Percentiles rank a stretch among this genome's conserved stretches.
These are phyloP conservation scores for Elaeagnus macrophylla DNA, from an alignment of 306 rosid species.

Conservation along the genomic window DNA sequence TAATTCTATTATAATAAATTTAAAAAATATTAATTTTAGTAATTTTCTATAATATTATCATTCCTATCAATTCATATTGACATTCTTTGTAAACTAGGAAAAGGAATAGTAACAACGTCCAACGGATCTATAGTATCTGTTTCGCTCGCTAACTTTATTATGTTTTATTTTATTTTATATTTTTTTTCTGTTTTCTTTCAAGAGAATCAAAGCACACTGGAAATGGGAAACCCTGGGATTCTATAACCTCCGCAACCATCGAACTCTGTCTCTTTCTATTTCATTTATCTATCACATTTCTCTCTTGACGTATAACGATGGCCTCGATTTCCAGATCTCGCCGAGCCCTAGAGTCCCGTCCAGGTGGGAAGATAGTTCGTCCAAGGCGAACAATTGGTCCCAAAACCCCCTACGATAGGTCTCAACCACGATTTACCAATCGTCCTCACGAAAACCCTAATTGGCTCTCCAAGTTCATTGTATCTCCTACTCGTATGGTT, in stretches of 20 bases:
- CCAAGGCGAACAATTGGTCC: conserved; percentile 33
- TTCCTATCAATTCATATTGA: too few relatives aligned
- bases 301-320: conserved; percentile 22
- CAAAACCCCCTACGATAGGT: conserved; percentile 71
- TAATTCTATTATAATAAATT: too few relatives aligned
- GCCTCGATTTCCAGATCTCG: conserved; percentile 55
- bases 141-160: too few relatives aligned
- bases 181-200: too few relatives aligned
- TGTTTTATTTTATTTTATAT: too few relatives aligned
- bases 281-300: neutral
- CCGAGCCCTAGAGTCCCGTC: conserved; percentile 29
- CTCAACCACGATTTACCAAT: conserved; percentile 46
- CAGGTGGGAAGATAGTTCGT: conserved; percentile 79
- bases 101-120: too few relatives aligned
- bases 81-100: too few relatives aligned
- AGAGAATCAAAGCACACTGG: too few relatives aligned
- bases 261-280: neutral
- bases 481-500: conserved; percentile 55
- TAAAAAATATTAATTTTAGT: too few relatives aligned
- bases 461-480: conserved; percentile 64
- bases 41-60: too few relatives aligned
- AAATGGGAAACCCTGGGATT: neutral
- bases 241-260: conserved; percentile 7
- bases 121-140: too few relatives aligned
- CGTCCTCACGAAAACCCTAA: conserved; percentile 40